Evolutionary conservation across 169 alveolate species (phyloP).

Genomic region (Eimeria necatrix): DNA sequence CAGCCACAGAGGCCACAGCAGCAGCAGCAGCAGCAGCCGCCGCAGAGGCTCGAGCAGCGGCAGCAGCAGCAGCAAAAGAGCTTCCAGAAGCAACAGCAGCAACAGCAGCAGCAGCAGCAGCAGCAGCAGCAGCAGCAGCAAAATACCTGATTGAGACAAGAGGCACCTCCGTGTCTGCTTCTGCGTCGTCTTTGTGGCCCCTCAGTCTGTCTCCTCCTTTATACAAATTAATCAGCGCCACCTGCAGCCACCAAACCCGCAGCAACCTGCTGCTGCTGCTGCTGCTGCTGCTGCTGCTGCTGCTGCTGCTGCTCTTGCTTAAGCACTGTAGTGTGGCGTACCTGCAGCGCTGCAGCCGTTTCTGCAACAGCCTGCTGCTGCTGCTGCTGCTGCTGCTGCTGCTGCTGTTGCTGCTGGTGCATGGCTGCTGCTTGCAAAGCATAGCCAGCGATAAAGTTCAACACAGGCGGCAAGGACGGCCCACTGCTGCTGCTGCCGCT

Average conservation of each 20-base stretch:
- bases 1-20: neutral
- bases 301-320: neutral
- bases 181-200: slow-evolving; percentile 74
- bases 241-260: slow-evolving; percentile 6
- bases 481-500: slow-evolving; percentile 6
- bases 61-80: neutral
- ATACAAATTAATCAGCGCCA: slow-evolving; percentile 43
- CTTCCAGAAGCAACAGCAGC: neutral
- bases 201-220: slow-evolving; percentile 54
- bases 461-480: neutral
- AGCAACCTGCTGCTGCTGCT: neutral
- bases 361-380: neutral
- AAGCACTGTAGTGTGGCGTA: neutral
- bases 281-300: slow-evolving; percentile 3
- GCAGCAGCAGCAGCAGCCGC: neutral
- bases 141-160: slow-evolving; percentile 71
- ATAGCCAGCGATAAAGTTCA: neutral
- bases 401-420: neutral
- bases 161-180: neutral
- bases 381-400: neutral
- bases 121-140: slow-evolving; percentile 4
- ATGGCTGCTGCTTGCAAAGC: neutral
- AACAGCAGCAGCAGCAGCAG: neutral
- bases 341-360: neutral
- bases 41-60: neutral